Evolutionary conservation across 2,329 filamentous ascomycete genomes (phyloP).

Genomic region (Nemania diffusa): DNA sequence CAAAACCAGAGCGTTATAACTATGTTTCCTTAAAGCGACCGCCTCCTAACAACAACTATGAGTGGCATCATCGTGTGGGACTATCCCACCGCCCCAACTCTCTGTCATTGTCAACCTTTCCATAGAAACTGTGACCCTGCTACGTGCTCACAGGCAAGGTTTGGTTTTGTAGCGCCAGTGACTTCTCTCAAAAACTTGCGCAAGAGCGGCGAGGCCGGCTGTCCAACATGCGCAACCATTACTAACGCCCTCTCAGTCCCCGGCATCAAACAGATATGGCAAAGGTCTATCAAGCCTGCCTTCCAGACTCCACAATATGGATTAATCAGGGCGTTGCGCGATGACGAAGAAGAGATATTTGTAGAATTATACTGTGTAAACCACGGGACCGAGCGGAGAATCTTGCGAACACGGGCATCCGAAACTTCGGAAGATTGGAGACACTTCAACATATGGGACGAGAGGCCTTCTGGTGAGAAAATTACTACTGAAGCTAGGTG

Average conservation of each 20-base stretch:
- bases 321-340: background rate
- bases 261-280: conserved; percentile 14
- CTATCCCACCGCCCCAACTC: background rate
- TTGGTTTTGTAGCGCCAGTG: background rate
- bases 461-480: conserved; percentile 1
- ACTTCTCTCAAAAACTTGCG: background rate
- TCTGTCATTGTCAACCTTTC: conserved; percentile 3
- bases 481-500: background rate
- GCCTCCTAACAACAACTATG: no score
- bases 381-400: background rate
- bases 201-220: conserved; percentile 8
- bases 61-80: background rate
- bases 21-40: background rate
- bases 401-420: conserved; percentile 26
- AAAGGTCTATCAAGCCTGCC: conserved; percentile 12
- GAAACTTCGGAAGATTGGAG: conserved; percentile 15
- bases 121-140: conserved; percentile 7
- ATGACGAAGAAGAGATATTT: conserved; percentile 15
- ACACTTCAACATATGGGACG: conserved; percentile 30
- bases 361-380: conserved; percentile 3
- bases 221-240: conserved; percentile 20
- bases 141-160: conserved; percentile 8
- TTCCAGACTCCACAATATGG: background rate
- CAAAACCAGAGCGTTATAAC: background rate
- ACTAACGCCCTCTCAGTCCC: conserved; percentile 7